Evolutionary conservation across 257 asterid genomes (phyloP).

Genomic region (Eustoma russellianum): DNA sequence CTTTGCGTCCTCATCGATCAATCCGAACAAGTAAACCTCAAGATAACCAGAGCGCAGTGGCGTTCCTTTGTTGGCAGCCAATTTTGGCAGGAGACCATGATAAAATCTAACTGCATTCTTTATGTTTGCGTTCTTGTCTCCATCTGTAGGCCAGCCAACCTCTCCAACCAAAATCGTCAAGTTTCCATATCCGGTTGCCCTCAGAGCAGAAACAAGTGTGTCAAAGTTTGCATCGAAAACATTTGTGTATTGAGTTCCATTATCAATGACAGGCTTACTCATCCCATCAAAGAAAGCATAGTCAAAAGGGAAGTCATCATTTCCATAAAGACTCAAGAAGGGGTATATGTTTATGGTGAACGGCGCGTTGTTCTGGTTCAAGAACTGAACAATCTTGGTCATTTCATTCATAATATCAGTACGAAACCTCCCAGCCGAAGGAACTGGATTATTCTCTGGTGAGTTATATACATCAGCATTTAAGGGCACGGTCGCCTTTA

Average conservation of each 20-base stretch:
- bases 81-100: constrained; percentile 26
- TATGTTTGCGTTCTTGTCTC: constrained; percentile 29
- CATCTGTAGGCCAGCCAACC: constrained; percentile 43
- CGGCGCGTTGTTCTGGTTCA: constrained; percentile 31
- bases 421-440: constrained; percentile 37
- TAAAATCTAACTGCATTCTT: constrained; percentile 28
- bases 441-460: constrained; percentile 22
- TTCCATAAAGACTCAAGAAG: constrained; percentile 32
- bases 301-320: constrained; percentile 30
- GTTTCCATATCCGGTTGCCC: constrained; percentile 24
- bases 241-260: constrained; percentile 22
- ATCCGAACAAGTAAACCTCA: constrained; percentile 38
- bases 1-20: constrained; percentile 31
- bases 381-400: constrained; percentile 34
- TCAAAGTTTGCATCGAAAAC: constrained; percentile 42
- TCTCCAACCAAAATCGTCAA: constrained; percentile 32
- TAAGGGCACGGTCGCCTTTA: constrained; percentile 38
- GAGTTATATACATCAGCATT: constrained; percentile 38
- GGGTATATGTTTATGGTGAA: constrained; percentile 37
- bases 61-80: constrained; percentile 32
- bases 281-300: constrained; percentile 40
- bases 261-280: constrained; percentile 21
- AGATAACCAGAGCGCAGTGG: constrained; percentile 32
- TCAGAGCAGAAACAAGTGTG: constrained; percentile 30
- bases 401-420: constrained; percentile 20